Evolutionary conservation across 2,329 filamentous ascomycete genomes (phyloP).

Genomic region (Fusarium marasasianum): DNA sequence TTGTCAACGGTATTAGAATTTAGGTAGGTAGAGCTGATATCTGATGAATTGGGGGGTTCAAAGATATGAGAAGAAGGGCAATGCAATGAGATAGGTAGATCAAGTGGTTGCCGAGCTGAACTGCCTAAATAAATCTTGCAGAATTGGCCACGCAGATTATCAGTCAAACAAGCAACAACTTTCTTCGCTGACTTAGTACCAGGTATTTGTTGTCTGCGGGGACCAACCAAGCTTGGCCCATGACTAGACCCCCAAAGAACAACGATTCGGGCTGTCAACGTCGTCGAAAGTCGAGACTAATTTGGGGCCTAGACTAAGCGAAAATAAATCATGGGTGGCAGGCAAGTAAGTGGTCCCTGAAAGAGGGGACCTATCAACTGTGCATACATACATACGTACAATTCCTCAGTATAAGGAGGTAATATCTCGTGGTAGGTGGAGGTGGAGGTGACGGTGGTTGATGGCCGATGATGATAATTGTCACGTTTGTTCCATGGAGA

Average conservation of each 20-base stretch:
- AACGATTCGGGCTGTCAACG: neutral
- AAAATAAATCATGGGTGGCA: neutral
- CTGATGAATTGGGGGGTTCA: neutral
- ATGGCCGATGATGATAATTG: conserved; percentile 6
- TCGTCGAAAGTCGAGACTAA: neutral
- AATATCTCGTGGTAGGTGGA: neutral
- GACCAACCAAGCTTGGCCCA: conserved; percentile 22
- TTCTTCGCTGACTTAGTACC: neutral
- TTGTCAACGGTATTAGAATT: neutral
- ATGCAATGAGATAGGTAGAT: neutral
- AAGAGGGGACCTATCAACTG: neutral
- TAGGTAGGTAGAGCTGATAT: neutral
- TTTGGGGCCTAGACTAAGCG: neutral
- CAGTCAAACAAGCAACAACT: conserved; percentile 10
- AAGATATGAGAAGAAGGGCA: neutral
- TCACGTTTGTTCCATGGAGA: conserved; percentile 22
- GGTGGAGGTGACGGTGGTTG: conserved; percentile 25
- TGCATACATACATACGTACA: neutral
- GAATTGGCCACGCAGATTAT: neutral
- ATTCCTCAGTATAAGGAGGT: neutral
- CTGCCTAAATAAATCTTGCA: conserved; percentile 2
- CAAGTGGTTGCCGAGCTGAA: neutral
- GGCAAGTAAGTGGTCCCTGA: neutral
- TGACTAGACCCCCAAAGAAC: conserved; percentile 5
- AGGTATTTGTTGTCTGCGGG: conserved; percentile 1